Evolutionary conservation across 352 stramenopile genomes (phyloP), one percentile per base, ranked within the genome.

Genomic region (Phytophthora cryptogea): DNA sequence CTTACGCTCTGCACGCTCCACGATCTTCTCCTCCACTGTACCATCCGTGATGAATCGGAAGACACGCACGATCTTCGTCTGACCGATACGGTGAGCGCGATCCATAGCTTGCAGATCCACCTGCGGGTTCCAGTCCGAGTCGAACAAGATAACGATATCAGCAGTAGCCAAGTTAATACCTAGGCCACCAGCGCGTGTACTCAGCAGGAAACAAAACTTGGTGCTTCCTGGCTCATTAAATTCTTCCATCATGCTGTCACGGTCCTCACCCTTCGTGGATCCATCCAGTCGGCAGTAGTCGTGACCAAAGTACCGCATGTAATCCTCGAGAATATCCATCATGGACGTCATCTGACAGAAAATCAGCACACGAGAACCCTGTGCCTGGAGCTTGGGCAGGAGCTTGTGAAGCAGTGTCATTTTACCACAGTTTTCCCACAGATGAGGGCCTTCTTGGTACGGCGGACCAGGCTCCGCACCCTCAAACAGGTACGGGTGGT

Each of bases 341-440:
- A 99, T 97, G 31, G 96, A 95, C 40, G 97, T 99, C 97, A 99
- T 99, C 74, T 99, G 98, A 59, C 95, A 99, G 71, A 99, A 99
- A 69, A 99, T 99, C 14, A 99, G 77, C 23, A 99, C 94, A 16
- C 94, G 87, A 40, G 86, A 96, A 28, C 91, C 83, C 62, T 97
- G 88, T 0, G 74, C 76, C 63, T 90, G 92, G 6, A 98, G 75
- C 49, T 88, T 86, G 1, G 81, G 76, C 46, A 98, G 74, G n/a
- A 98, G 74, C 41, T 90, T 94, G 76, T 99, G 95, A 35, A 99
- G 76, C 30, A 99, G 75, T 32, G 96, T 94, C 81, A 99, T 91
- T 75, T 99, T 99, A 16, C 95, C 97, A 61, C 89, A 96, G 74
- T 99, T 99, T 67, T 99, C 95, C 96, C 97, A 99, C 30, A 99